Base-by-base conservation (phyloP, 2,329 filamentous ascomycete species). In the Paecilomyces sp. region DNA sequence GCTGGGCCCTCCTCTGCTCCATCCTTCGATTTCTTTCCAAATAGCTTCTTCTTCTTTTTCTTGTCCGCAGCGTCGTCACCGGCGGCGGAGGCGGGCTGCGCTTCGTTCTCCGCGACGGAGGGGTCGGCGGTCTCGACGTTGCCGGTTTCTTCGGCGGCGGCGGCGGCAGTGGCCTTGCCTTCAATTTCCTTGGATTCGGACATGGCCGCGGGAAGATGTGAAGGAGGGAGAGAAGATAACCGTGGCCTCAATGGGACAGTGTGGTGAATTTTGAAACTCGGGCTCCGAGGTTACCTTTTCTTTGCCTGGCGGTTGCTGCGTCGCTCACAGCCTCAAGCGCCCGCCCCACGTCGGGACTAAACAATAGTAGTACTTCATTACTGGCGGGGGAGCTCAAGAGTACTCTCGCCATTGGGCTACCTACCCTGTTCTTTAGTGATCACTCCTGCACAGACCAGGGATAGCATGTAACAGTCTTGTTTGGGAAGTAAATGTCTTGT, bases 81-180 rank as follows among this genome's bases (percentile, higher is more conserved):
- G 51, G 22, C 33, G n/a, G 58, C 34, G 18, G 58, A 22, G 22
- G 36, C 11, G 53, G 24, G 28, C 15, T 81, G 79, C 62, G 72
- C 71, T 5, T 65, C 64, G 12, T 77, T 76, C 54, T 75, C 78
- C 7, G 77, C 77, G 3, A 74, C 70, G 28, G 78, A 74, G n/a
- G 73, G 76, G 0, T 72, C 11, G 15, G 56, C 33, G 33, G 41
- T 28, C 18, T 57, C 34, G 28, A 55, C 34, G 47, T 41, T 59
- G 34, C 56, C 47, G 54, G n/a, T 57, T 25, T 51, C 51, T 28
- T 60, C 57, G 33, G 55, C n/a, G n/a, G 59, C 56, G n/a, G 59
- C 56, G n/a, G 57, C 55, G n/a, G 57, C 57, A 36, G 68, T 65
- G 53, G 65, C 66, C 56, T 74, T 74, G 61, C 70, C 71, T 64